These are phyloP conservation scores for Xylaria intraflava DNA, from an alignment of 495 filamentous ascomycete genomes.

Conservation along the genomic window DNA sequence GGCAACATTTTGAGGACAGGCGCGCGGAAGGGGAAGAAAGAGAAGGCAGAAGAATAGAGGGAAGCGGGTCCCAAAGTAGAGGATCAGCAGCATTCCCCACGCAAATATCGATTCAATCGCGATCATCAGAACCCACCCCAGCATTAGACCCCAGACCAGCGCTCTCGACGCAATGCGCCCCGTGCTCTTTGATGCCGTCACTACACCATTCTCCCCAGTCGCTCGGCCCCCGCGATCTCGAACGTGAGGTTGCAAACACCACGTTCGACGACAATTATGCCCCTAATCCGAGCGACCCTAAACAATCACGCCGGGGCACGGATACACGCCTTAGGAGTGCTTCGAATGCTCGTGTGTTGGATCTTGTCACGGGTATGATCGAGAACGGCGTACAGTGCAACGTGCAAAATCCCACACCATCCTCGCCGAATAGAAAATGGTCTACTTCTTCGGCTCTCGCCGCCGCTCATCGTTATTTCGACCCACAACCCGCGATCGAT, in stretches of 20 bases:
- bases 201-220: slow-evolving; percentile 6
- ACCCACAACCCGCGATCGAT: slow-evolving; percentile 15
- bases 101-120: slow-evolving; percentile 5
- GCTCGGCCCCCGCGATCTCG: background rate
- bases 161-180: background rate
- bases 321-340: slow-evolving; percentile 16
- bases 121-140: slow-evolving; percentile 6
- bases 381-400: slow-evolving; percentile 32
- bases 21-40: background rate
- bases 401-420: slow-evolving; percentile 18
- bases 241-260: background rate
- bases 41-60: background rate
- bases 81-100: background rate
- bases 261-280: background rate
- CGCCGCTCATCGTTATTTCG: slow-evolving; percentile 2
- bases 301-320: slow-evolving; percentile 10
- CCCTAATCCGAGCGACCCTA: background rate
- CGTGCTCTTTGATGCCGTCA: slow-evolving; percentile 5
- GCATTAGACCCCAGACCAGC: background rate
- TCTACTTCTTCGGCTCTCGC: slow-evolving; percentile 1
- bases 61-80: background rate
- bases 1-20: background rate
- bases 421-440: slow-evolving; percentile 10
- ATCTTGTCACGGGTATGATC: slow-evolving; percentile 33
- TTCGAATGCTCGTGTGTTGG: slow-evolving; percentile 17